Evolutionary conservation across 805 yeast genomes (phyloP), one percentile per base, ranked within the genome.

Genomic region (Candida corydali): DNA sequence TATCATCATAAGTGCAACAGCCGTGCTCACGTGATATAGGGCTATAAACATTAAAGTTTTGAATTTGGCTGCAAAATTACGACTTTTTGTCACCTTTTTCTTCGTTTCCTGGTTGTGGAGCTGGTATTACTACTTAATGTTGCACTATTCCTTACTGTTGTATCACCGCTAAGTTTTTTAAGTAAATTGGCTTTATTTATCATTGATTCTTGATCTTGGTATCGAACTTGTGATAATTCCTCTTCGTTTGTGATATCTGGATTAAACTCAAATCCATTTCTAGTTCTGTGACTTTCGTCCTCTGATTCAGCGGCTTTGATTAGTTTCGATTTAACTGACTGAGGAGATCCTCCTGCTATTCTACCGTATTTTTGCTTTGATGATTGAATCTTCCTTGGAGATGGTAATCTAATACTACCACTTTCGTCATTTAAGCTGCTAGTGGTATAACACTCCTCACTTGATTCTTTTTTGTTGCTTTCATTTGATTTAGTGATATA

Each of bases 381-480:
- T 32, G 69, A 55, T 33, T 66, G 65, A 8, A 57, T 59, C 40
- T 73, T 70, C 16, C 71, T 61, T 4, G 82, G 82, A 3, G 82
- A 77, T 4, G 82, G 80, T 11, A 76, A 51, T 25, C 20, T 36
- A 8, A 37, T 31, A 16, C 33, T 36, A 14, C 26, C 37, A 17
- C 24, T 23, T 11, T 29, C 30, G n/a, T 31, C 31, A 22, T 6
- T 34, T 6, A 22, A 14, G 12, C 26, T 32, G 14, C 27, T 32
- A 20, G 12, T 28, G n/a, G 8, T 8, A 19, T 22, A 5, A 17
- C 19, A 14, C 5, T 8, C 8, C 20, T 27, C 22, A 19, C 12
- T 5, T n/a, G n/a, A 11, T 10, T 11, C 17, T 14, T 26, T 34
- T 18, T 15, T 17, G 20, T 40, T 34, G 20, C 20, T 9, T 37